phyloP scores from a whole-genome alignment of 495 filamentous ascomycete genomes.

The Annulohypoxylon nitens region DNA sequence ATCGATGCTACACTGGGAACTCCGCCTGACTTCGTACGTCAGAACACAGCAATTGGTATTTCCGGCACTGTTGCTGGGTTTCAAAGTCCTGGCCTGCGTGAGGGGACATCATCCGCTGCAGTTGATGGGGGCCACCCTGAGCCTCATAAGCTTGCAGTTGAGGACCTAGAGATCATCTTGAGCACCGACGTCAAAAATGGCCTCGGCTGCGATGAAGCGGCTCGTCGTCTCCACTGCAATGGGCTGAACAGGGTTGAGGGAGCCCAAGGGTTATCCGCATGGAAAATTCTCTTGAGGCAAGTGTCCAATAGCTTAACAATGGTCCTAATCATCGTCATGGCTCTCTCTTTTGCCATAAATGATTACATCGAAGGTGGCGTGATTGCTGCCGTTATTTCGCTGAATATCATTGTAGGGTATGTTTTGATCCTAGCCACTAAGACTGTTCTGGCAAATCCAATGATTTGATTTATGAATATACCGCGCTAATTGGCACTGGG shows the following conservation, averaged over 20 bases:
- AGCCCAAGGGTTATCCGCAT: conserved; percentile 64
- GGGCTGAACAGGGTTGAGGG: conserved; percentile 66
- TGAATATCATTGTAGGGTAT: conserved; percentile 78
- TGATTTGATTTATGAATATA: conserved; percentile 7
- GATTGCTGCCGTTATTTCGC: conserved; percentile 76
- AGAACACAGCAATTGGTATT: conserved; percentile 27
- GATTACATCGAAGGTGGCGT: conserved; percentile 84
- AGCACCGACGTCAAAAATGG: conserved; percentile 54
- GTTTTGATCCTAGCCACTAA: conserved; percentile 24
- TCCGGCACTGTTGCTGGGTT: conserved; percentile 4
- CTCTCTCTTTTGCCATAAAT: conserved; percentile 77
- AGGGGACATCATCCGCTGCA: conserved; percentile 22
- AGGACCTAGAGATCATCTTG: conserved; percentile 43
- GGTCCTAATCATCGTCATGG: conserved; percentile 81
- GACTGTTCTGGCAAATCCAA: not conserved
- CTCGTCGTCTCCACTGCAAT: conserved; percentile 60
- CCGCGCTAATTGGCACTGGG: conserved; percentile 24
- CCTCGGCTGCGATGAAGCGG: conserved; percentile 56
- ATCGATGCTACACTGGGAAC: conserved; percentile 49
- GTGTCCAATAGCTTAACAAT: conserved; percentile 66
- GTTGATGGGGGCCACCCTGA: conserved; percentile 27
- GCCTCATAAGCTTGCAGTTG: conserved; percentile 46
- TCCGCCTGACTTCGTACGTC: conserved; percentile 33
- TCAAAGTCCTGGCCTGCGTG: not conserved
- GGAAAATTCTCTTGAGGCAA: conserved; percentile 68